Percentiles rank a stretch among this genome's conserved stretches.
Conservation (phyloP, 495 filamentous ascomycete genomes). For the Neurospora sp. region DNA sequence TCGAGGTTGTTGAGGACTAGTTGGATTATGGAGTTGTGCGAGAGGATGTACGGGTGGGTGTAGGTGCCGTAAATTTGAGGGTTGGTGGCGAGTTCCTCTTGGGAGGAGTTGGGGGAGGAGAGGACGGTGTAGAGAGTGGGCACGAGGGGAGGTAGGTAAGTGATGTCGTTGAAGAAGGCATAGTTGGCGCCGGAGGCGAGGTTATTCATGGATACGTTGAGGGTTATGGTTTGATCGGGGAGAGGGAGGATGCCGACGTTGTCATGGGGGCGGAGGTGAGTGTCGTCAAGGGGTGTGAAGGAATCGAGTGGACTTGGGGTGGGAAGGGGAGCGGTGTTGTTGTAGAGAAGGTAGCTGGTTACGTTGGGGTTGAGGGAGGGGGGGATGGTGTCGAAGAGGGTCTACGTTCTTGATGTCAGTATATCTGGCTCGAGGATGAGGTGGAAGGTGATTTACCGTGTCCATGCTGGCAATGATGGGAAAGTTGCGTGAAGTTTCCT, state of each 20-base stretch:
- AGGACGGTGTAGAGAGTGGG: constrained; percentile 72
- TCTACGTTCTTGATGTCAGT: constrained; percentile 28
- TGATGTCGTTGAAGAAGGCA: constrained; percentile 74
- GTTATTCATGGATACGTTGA: constrained; percentile 63
- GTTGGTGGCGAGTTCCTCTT: constrained; percentile 16
- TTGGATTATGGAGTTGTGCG: constrained; percentile 59
- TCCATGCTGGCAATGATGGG: constrained; percentile 57
- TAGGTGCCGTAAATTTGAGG: constrained; percentile 61
- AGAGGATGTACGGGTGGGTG: constrained; percentile 59
- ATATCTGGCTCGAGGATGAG: background rate
- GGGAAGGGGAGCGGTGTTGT: constrained; percentile 48
- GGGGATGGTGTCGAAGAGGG: constrained; percentile 60
- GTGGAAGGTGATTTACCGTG: constrained; percentile 28
- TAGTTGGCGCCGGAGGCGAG: constrained; percentile 69
- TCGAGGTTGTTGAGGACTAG: constrained; percentile 76
- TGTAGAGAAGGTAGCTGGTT: constrained; percentile 73
- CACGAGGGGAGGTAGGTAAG: constrained; percentile 64
- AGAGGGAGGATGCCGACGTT: constrained; percentile 42
- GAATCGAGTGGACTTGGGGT: constrained; percentile 41
- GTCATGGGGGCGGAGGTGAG: constrained; percentile 57
- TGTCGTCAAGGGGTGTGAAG: constrained; percentile 65
- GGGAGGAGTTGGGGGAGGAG: constrained; percentile 48
- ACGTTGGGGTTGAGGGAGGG: constrained; percentile 59
- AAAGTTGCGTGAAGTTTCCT: constrained; percentile 54
- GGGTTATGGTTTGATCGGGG: constrained; percentile 49